Evolutionary conservation across 202 grass and related monocot species (phyloP).

Genomic region (Setaria viridis): DNA sequence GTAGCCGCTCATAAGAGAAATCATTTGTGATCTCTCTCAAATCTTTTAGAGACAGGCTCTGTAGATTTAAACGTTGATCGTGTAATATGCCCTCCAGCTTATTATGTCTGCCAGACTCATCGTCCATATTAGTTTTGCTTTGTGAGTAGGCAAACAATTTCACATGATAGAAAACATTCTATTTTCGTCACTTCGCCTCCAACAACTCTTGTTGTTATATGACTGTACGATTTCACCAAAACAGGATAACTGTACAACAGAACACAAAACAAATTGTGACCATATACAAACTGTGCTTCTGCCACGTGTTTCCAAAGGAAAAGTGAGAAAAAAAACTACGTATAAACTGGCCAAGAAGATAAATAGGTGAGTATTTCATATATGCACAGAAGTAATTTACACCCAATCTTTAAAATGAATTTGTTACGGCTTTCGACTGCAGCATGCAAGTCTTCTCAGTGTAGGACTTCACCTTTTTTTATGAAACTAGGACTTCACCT

Average conservation of each 20-base stretch:
- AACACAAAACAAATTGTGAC: neutral
- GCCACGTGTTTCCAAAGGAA: no score
- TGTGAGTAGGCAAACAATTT: neutral
- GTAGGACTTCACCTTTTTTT: no score
- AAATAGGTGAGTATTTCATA: no score
- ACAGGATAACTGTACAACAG: neutral
- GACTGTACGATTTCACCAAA: neutral
- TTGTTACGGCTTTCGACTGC: no score
- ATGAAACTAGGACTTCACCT: no score
- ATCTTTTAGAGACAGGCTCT: neutral
- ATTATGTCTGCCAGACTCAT: neutral
- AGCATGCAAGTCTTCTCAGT: no score
- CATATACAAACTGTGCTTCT: no score
- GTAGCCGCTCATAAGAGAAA: neutral
- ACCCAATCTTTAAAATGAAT: no score
- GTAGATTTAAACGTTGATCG: neutral
- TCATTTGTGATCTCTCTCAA: constrained; percentile 1
- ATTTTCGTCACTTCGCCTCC: no score
- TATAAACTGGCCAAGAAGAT: no score
- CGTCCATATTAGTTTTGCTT: neutral
- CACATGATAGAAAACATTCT: neutral
- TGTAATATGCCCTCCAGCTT: neutral
- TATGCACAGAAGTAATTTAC: no score
- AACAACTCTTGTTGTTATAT: neutral
- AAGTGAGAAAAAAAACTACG: no score